Evolutionary conservation across 2,329 filamentous ascomycete species (phyloP), one percentile per base, ranked within the genome.

Genomic region (Fusarium albosuccineum): DNA sequence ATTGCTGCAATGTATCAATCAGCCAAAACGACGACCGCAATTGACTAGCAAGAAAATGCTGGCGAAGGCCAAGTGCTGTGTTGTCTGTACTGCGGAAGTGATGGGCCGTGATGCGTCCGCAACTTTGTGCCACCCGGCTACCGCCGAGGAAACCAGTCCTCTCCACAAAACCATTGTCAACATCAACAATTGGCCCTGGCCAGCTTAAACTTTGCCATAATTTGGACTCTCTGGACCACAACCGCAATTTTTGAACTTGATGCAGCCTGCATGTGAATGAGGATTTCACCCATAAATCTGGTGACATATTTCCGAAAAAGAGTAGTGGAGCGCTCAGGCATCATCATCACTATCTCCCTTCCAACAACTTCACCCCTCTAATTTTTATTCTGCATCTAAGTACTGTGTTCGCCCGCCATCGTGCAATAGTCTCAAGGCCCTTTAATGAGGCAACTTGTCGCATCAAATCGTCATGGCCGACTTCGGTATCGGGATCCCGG

Each of bases 1-100:
- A 75, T 72, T 77, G 74, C 66, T 76, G 67, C 68, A 74, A 73
- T 75, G 68, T 67, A 76, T 66, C 72, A 73, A 72, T 71, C 70
- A 62, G 57, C 62, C 60, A 57, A 67, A 56, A 67, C 48, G 49
- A 67, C 60, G 34, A 55, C 48, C 49, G 45, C 55, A 61, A 66
- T 61, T 63, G 59, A 50, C 33, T 46, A 53, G n/a, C 30, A 29
- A 41, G 8, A 58, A 34, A 50, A 40, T 44, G 39, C 26, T 59
- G 49, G 50, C 44, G 52, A 64, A 34, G 3, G 48, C 34, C 26
- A 14, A 36, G 44, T 68, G 39, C 22, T 48, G 62, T 64, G 49
- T 39, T 49, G 58, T 56, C 26, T 42, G 14, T 33, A 33, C 30
- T 11, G 5, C 22, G 22, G 22, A 44, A 44, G 46, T 52, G 42